Conservation (phyloP, 805 yeast genomes). For the Kazachstania bromeliacearum region DNA sequence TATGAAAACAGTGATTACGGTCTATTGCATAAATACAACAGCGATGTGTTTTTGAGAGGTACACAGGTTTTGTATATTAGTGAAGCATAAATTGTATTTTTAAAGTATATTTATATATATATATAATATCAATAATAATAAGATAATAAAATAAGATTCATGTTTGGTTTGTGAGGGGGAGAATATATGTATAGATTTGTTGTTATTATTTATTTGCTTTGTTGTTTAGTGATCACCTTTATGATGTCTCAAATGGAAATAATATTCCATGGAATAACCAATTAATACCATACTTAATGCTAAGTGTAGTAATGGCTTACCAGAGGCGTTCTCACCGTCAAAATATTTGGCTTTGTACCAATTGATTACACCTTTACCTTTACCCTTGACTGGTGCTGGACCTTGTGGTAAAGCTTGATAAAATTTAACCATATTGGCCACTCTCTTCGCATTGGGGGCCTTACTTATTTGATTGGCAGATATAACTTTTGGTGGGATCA, state of each 20-base stretch:
- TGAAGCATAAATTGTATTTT: slow-evolving; percentile 16
- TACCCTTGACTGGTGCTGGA: slow-evolving; percentile 65
- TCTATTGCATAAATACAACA: slow-evolving; percentile 22
- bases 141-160: neutral
- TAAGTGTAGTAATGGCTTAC: slow-evolving; percentile 73
- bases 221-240: slow-evolving; percentile 24
- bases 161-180: neutral
- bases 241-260: slow-evolving; percentile 71
- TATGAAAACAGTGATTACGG: slow-evolving; percentile 27
- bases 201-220: neutral
- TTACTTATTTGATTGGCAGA: slow-evolving; percentile 92
- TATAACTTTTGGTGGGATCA: slow-evolving; percentile 98
- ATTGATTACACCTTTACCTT: slow-evolving; percentile 47
- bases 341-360: slow-evolving; percentile 81
- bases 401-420: slow-evolving; percentile 96
- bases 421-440: slow-evolving; percentile 89
- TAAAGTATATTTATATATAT: slow-evolving; percentile 2
- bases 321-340: slow-evolving; percentile 75
- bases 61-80: slow-evolving; percentile 31
- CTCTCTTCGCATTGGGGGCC: slow-evolving; percentile 94
- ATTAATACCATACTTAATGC: slow-evolving; percentile 56
- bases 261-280: slow-evolving; percentile 90
- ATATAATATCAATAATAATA: neutral
- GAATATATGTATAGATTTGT: slow-evolving; percentile 1
- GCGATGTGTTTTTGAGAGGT: slow-evolving; percentile 30